Evolutionary conservation across 2,329 filamentous ascomycete genomes (phyloP), one percentile per base, ranked within the genome.

Genomic region (Fusarium buharicum): DNA sequence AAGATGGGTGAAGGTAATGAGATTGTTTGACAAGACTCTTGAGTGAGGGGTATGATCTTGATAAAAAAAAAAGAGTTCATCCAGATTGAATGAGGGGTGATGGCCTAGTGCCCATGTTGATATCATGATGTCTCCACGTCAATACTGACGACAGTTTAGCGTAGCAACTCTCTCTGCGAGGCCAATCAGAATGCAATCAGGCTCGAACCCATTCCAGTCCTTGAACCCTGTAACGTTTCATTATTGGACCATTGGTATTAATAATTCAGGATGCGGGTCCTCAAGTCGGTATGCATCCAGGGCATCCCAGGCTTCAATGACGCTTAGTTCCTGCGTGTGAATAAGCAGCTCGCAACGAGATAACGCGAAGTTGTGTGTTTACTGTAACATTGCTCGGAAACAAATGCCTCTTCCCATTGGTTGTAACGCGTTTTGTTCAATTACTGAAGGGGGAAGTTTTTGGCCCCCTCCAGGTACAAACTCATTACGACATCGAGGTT

Each of bases 111-210:
- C 7, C 37, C 18, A 22, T 18, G 1, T 49, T 39, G 37, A 55
- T 55, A 55, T n/a, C 22, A 58, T 36, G 27, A 58, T 57, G 31
- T 48, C 55, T 60, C 56, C 56, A 60, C 56, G 55, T 55, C 22
- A 38, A 47, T 10, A 41, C 47, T 55, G 48, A 49, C 43, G 55
- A 43, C 55, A 59, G 18, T 48, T 59, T 59, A 59, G 56, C 56
- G 56, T 48, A 43, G 31, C 13, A 43, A 5, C 13, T 37, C 18
- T 24, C 14, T 20, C 7, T 0, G 1, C 6, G 5, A 59, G 13
- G n/a, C 56, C 56, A 59, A 59, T 59, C 49, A 49, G n/a, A 27
- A 22, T 11, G n/a, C 6, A 0, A 14, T 33, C 18, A n/a, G 20
- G 6, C 5, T 18, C 3, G n/a, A 20, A 33, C 55, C 55, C 10